phyloP scores from a whole-genome alignment of 1,284 basidiomycete species.

The Kwoniella shivajii region DNA sequence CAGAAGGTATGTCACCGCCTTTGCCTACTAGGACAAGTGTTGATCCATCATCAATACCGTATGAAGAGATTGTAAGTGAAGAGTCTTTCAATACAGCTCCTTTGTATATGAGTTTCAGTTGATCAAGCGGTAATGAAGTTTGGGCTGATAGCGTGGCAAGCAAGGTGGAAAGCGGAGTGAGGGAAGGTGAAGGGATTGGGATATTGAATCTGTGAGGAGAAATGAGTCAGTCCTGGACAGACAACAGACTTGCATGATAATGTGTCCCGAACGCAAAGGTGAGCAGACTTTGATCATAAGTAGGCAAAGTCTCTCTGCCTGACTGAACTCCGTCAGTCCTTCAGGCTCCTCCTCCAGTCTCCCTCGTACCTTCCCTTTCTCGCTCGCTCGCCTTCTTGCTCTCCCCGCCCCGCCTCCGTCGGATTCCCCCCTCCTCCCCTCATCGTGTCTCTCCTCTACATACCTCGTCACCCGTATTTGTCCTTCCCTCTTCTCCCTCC shows the following conservation, averaged over 20 bases:
- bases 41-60: slow-evolving; percentile 50
- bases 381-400: too few relatives aligned
- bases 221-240: too few relatives aligned
- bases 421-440: too few relatives aligned
- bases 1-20: slow-evolving; percentile 35
- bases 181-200: slow-evolving; percentile 48
- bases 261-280: neutral
- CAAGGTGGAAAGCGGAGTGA: slow-evolving; percentile 48
- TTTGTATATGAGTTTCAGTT: slow-evolving; percentile 53
- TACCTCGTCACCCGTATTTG: too few relatives aligned
- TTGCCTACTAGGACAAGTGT: slow-evolving; percentile 49
- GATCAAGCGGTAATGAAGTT: slow-evolving; percentile 41
- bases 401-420: too few relatives aligned
- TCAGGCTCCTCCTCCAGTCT: too few relatives aligned
- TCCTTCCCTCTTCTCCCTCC: too few relatives aligned
- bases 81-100: slow-evolving; percentile 55
- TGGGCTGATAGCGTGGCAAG: slow-evolving; percentile 49
- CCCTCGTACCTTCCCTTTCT: too few relatives aligned
- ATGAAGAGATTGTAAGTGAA: slow-evolving; percentile 49
- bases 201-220: slow-evolving; percentile 49
- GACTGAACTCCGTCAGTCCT: too few relatives aligned
- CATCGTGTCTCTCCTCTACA: too few relatives aligned
- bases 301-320: too few relatives aligned
- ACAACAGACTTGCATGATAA: neutral
- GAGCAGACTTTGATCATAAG: too few relatives aligned